Base-by-base conservation (phyloP, 352 stramenopile genomes). In the Blastocystis sp. region DNA sequence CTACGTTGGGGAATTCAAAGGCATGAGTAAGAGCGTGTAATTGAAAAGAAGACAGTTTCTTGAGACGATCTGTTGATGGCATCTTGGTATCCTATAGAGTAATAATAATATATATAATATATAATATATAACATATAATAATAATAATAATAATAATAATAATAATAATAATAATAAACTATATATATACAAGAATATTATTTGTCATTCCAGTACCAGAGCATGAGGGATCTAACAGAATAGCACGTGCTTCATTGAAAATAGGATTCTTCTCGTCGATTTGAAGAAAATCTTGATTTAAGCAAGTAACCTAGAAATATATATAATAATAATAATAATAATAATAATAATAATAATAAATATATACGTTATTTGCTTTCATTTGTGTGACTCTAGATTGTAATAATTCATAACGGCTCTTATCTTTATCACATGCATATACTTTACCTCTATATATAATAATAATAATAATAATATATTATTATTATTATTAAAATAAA, bases 181-280 rank as follows among this genome's bases (percentile, higher is more conserved):
- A 2, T 1, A 56, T 10, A 4, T 1, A 16, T 9, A 56, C 46
- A 10, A 55, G 30, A 2, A 43, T 9, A 11, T 39, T 64, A 18
- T 64, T 31, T 13, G 74, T 83, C 79, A 86, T 87, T 7, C 79
- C 79, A 10, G 77, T 85, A 9, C 79, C 79, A 13, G 77, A 85
- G 67, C 79, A 87, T 32, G 79, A 87, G 16, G 79, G 79, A 41
- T 87, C 79, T 33, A 84, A 62, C 27, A 84, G 66, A 33, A 84
- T 82, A 36, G 75, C 77, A 11, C 75, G 76, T 35, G 84, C 79
- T 42, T 83, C 78, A 23, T 55, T 52, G 68, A 80, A 87, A 55
- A 71, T 74, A 3, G 65, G 37, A 4, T 69, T 68, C 16, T 71
- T 64, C 21, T 79, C 71, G 28, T 81, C 68, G n/a, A 83, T 75